A percentile compares a stretch with the other conserved stretches of the same genome.
These are phyloP conservation scores for Beauveria sp. DNA, from an alignment of 2,329 filamentous ascomycete species.

Conservation along the genomic window DNA sequence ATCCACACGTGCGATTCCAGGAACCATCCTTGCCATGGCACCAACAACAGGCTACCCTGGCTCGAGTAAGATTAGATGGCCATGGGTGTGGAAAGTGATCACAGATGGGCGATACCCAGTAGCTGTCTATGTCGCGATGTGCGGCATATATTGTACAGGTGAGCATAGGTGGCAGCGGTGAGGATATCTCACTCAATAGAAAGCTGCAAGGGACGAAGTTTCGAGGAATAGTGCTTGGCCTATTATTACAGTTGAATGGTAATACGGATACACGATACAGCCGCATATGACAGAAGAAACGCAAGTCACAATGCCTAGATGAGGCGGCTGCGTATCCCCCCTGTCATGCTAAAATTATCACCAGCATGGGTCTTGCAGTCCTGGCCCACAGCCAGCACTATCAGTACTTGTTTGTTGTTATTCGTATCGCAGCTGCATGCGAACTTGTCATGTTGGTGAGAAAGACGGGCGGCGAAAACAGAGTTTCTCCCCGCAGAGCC, in stretches of 20 bases:
- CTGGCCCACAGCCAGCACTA: neutral
- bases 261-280: neutral
- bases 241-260: no score
- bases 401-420: no score
- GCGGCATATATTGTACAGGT: no score
- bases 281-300: neutral
- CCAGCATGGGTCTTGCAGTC: neutral
- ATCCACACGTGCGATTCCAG: neutral
- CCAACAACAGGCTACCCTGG: neutral
- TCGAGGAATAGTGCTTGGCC: no score
- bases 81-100: neutral
- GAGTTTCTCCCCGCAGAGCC: no score
- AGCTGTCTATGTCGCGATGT: neutral
- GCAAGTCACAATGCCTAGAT: neutral
- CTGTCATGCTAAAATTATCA: constrained; percentile 1
- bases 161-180: no score
- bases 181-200: neutral
- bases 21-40: neutral
- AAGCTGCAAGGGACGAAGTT: neutral
- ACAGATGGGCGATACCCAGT: no score
- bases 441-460: no score
- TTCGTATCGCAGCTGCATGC: no score
- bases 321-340: neutral
- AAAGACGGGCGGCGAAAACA: no score
- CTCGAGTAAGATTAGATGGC: constrained; percentile 6